These are phyloP conservation scores for Phytophthora sp. DNA, from an alignment of 352 stramenopile genomes.

Conservation along the genomic window DNA sequence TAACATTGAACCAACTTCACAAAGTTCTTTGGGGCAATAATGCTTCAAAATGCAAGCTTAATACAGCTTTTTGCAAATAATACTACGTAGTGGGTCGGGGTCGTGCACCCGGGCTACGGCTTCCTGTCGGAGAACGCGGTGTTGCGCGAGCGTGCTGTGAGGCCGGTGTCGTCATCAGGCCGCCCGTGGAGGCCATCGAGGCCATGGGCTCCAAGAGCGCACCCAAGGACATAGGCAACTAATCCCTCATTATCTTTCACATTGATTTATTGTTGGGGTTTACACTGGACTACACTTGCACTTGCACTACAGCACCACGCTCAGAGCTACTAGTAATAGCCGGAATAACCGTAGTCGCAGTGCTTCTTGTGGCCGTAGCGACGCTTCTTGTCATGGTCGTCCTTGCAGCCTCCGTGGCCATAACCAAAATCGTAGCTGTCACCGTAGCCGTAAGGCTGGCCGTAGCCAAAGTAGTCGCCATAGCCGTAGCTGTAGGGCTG, in stretches of 20 bases:
- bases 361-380: background rate
- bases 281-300: background rate
- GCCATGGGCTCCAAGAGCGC: conserved; percentile 93
- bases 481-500: conserved; percentile 1
- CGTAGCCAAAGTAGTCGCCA: conserved; percentile 1
- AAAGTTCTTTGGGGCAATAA: too few relatives aligned
- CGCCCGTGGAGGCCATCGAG: conserved; percentile 84
- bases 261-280: background rate
- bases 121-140: conserved; percentile 90
- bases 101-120: conserved; percentile 91
- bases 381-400: background rate
- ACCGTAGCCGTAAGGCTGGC: background rate
- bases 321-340: background rate
- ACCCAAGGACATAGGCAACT: conserved; percentile 93
- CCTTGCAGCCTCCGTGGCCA: background rate
- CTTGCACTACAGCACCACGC: background rate
- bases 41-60: too few relatives aligned
- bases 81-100: too few relatives aligned
- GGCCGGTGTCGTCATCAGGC: conserved; percentile 89
- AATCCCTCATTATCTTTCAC: too few relatives aligned
- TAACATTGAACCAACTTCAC: too few relatives aligned
- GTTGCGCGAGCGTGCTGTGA: conserved; percentile 76
- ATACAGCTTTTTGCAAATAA: too few relatives aligned
- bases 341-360: background rate
- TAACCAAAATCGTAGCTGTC: background rate